Percentiles rank a stretch among this genome's conserved stretches.
phyloP scores from a whole-genome alignment of 2,329 filamentous ascomycete species.

The Fusarium udum region DNA sequence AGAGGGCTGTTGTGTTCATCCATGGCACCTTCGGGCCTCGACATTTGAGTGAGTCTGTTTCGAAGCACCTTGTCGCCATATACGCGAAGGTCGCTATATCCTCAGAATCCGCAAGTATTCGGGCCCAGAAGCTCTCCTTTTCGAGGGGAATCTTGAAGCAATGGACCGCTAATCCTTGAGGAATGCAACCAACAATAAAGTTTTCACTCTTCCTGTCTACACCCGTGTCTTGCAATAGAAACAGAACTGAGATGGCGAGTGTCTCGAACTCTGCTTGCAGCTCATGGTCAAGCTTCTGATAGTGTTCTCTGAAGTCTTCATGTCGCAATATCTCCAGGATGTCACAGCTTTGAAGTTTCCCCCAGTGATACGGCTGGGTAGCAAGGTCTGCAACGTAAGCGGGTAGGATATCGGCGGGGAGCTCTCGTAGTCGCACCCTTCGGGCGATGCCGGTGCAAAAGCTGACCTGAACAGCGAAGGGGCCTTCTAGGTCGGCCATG shows the following conservation, averaged over 20 bases:
- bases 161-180: accelerated
- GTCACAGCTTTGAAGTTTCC: accelerated
- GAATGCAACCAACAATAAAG: accelerated
- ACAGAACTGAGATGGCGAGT: accelerated
- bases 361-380: accelerated
- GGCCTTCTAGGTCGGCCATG: accelerated
- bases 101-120: not conserved
- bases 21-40: accelerated
- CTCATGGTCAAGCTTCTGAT: accelerated
- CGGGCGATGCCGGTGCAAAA: not conserved
- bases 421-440: accelerated
- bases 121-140: not conserved
- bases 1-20: accelerated
- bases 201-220: accelerated
- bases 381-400: accelerated
- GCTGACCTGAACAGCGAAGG: accelerated
- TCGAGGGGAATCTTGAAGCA: not conserved
- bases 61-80: accelerated
- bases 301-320: accelerated
- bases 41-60: accelerated
- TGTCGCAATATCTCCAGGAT: accelerated
- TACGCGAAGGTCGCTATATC: not conserved
- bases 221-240: not conserved
- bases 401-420: accelerated
- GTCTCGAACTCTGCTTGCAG: not conserved